Evolutionary conservation across 1,139 yeast species (phyloP).

Genomic region (Zygosaccharomyces sapae): DNA sequence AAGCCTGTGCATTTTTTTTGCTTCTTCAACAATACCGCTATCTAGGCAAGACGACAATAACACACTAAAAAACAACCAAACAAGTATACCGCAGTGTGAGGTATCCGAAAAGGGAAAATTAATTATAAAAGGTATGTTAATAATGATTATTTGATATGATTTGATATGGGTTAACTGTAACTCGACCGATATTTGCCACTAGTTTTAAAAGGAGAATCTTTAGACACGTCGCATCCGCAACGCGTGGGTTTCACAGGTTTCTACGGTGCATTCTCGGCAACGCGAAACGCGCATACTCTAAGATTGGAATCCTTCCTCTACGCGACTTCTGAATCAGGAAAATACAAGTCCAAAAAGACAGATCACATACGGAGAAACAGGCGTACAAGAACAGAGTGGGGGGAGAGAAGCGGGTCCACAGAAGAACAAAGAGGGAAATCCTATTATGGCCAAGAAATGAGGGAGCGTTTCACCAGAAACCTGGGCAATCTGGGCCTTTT

Average conservation of each 20-base stretch:
- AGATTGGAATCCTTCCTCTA: neutral
- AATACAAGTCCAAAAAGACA: neutral
- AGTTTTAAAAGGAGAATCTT: no score
- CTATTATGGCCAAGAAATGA: neutral
- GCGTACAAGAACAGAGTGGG: neutral
- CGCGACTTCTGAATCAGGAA: neutral
- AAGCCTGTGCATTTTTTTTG: neutral
- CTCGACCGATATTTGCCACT: neutral
- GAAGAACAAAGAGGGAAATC: no score
- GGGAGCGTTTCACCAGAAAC: neutral
- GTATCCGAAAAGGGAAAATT: neutral
- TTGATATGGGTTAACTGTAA: neutral
- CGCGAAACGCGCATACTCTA: neutral
- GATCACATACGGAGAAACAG: neutral
- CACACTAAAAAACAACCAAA: neutral
- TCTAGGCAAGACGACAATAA: neutral
- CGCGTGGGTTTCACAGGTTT: neutral
- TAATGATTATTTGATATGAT: neutral
- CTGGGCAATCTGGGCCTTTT: neutral
- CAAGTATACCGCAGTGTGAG: neutral
- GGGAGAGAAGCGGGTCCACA: no score
- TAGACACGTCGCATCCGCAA: neutral
- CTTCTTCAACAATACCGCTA: neutral
- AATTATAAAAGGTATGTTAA: neutral
- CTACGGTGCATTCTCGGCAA: neutral